phyloP scores from a whole-genome alignment of 2,329 filamentous ascomycete species.

The Penicillium sp. region DNA sequence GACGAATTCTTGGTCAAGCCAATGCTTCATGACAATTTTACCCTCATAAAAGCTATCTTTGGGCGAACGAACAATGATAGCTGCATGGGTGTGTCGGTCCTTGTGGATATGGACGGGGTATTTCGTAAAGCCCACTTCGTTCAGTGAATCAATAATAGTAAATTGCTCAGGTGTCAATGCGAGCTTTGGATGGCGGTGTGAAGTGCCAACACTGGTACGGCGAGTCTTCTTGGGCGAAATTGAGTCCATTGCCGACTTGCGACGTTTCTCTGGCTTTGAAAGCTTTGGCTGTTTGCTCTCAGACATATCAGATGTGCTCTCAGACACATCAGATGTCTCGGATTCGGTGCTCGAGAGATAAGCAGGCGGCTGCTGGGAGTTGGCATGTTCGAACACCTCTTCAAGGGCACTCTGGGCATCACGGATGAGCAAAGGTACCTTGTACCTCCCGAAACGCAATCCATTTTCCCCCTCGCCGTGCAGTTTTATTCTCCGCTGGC shows the following conservation, averaged over 20 bases:
- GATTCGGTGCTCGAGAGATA: slow-evolving; percentile 60
- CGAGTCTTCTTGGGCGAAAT: not conserved
- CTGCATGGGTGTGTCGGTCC: slow-evolving; percentile 80
- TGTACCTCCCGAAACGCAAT: slow-evolving; percentile 70
- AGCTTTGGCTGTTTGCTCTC: not conserved
- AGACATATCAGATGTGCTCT: slow-evolving; percentile 17
- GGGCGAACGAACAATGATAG: slow-evolving; percentile 77
- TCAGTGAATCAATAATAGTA: slow-evolving; percentile 77
- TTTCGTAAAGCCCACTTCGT: slow-evolving; percentile 64
- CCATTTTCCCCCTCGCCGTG: slow-evolving; percentile 75
- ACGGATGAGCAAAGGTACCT: slow-evolving; percentile 75
- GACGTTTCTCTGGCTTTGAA: not conserved
- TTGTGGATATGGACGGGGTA: slow-evolving; percentile 63
- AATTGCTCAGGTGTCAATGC: slow-evolving; percentile 82
- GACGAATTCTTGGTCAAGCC: slow-evolving; percentile 75
- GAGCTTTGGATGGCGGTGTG: slow-evolving; percentile 66
- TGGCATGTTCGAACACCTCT: slow-evolving; percentile 74
- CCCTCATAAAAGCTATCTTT: slow-evolving; percentile 77
- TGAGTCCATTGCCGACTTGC: not conserved
- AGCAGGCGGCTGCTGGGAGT: slow-evolving; percentile 69
- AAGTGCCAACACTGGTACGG: not conserved
- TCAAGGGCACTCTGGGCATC: slow-evolving; percentile 78
- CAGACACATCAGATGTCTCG: slow-evolving; percentile 19
- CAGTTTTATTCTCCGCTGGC: slow-evolving; percentile 72
- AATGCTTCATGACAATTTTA: slow-evolving; percentile 76